Percentiles rank a stretch among this genome's conserved stretches.
phyloP scores from a whole-genome alignment of 2,329 filamentous ascomycete genomes.

The Colletotrichum camelliae region DNA sequence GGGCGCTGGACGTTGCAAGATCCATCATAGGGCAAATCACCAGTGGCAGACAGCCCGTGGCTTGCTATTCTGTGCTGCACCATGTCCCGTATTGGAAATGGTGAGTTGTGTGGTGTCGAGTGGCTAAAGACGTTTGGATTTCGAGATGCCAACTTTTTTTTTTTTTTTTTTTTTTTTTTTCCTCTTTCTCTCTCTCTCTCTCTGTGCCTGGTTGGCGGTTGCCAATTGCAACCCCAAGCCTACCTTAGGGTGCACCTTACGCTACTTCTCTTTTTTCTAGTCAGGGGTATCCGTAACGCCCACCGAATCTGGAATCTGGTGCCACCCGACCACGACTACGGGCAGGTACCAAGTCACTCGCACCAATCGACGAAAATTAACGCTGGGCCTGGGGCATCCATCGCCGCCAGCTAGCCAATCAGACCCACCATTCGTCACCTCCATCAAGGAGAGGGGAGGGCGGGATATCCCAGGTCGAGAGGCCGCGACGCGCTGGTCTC shows the following conservation, averaged over 20 bases:
- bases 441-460: not conserved
- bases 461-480: not conserved
- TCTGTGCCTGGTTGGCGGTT: not conserved
- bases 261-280: not conserved
- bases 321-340: not conserved
- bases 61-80: not conserved
- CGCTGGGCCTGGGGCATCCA: not conserved
- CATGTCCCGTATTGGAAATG: not conserved
- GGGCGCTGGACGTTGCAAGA: not conserved
- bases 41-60: not conserved
- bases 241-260: not conserved
- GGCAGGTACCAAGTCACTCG: too few species aligned
- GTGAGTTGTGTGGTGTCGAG: not conserved
- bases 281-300: not conserved
- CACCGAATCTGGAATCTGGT: not conserved
- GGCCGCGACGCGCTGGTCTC: constrained; percentile 3
- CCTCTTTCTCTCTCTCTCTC: too few species aligned
- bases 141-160: not conserved
- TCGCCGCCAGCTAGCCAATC: not conserved
- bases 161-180: too few species aligned
- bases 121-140: not conserved
- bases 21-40: not conserved
- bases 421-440: not conserved
- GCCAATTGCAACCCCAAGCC: not conserved
- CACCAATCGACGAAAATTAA: not conserved